Evolutionary conservation across 1,284 basidiomycete genomes (phyloP).

Genomic region (Pseudozyma hubeiensis): DNA sequence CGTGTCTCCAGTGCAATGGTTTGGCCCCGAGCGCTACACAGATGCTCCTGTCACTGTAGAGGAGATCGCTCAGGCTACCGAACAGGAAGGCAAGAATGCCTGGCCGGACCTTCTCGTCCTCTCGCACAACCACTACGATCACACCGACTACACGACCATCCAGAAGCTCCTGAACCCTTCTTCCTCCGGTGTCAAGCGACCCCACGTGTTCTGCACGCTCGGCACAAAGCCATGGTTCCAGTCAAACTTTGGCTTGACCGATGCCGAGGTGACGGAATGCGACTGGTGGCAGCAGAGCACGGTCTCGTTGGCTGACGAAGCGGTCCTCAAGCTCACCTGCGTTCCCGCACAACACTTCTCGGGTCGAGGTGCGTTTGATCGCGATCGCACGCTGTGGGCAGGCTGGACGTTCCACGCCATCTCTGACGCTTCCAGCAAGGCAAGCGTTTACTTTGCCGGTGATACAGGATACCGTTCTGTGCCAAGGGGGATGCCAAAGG

Average conservation of each 20-base stretch:
- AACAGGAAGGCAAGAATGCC: conserved; percentile 26
- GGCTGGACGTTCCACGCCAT: conserved; percentile 52
- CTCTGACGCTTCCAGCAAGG: conserved; percentile 7
- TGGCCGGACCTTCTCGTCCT: conserved; percentile 57
- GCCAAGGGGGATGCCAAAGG: conserved; percentile 29
- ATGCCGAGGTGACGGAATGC: conserved; percentile 50
- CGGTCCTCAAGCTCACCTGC: conserved; percentile 44
- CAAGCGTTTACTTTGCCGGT: conserved; percentile 59
- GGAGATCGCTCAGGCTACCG: conserved; percentile 35
- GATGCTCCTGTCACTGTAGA: conserved; percentile 50
- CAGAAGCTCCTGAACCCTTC: conserved; percentile 36
- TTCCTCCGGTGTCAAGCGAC: conserved; percentile 19
- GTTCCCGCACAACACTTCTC: conserved; percentile 60
- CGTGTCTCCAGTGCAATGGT: conserved; percentile 56
- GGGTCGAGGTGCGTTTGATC: conserved; percentile 33
- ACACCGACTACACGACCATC: conserved; percentile 56
- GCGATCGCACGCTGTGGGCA: conserved; percentile 57
- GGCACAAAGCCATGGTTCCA: conserved; percentile 53
- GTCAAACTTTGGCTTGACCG: conserved; percentile 36
- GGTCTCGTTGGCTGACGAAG: conserved; percentile 18
- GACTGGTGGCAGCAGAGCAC: conserved; percentile 60
- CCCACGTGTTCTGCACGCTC: conserved; percentile 57
- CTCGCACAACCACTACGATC: conserved; percentile 62
- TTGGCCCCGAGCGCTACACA: conserved; percentile 55
- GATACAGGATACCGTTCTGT: conserved; percentile 55